A percentile compares a stretch with the other conserved stretches of the same genome.
These are phyloP conservation scores for Dactylella cylindrospora DNA, from an alignment of 2,329 filamentous ascomycete species.

Conservation along the genomic window DNA sequence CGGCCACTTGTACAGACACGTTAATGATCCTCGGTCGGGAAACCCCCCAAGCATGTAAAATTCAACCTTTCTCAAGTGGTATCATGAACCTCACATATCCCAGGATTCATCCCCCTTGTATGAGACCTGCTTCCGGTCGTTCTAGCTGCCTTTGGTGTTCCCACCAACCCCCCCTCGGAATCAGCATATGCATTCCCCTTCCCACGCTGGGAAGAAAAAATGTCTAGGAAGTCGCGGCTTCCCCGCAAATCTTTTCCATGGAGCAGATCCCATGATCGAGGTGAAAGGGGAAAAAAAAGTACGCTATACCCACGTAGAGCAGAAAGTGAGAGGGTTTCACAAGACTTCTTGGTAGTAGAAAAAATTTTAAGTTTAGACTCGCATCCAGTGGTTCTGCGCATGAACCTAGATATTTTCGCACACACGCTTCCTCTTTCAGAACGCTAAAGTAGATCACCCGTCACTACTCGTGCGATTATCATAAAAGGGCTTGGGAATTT, in stretches of 20 bases:
- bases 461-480: too few relatives aligned
- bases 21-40: constrained; percentile 20
- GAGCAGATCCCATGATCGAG: too few relatives aligned
- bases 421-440: constrained; percentile 39
- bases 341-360: constrained; percentile 27
- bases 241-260: constrained; percentile 35
- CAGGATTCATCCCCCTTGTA: constrained; percentile 18
- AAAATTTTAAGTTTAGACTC: constrained; percentile 32
- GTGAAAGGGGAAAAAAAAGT: too few relatives aligned
- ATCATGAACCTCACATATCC: constrained; percentile 29
- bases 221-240: constrained; percentile 35
- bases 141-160: constrained; percentile 32
- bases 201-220: constrained; percentile 4
- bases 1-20: constrained; percentile 38
- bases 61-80: too few relatives aligned
- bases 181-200: constrained; percentile 40
- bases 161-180: constrained; percentile 23
- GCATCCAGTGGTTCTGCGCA: constrained; percentile 18
- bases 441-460: constrained; percentile 28
- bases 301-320: too few relatives aligned
- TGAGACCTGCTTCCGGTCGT: constrained; percentile 15
- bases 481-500: constrained; percentile 38
- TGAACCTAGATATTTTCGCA: constrained; percentile 37
- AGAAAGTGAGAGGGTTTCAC: constrained; percentile 42
- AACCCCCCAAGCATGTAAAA: too few relatives aligned